Base-by-base conservation (phyloP, 345 rosid genomes). In the Eucalyptus curtisii region DNA sequence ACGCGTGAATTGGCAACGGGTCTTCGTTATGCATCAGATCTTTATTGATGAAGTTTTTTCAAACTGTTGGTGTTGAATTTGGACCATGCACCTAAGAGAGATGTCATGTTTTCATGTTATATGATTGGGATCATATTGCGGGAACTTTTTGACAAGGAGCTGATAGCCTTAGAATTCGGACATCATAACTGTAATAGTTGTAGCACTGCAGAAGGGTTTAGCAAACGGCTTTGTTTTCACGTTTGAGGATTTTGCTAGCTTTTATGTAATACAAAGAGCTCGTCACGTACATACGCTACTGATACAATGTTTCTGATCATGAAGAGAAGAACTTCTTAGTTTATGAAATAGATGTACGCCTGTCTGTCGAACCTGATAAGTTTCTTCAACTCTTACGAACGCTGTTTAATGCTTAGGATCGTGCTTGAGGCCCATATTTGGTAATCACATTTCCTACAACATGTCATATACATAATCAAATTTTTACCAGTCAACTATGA, bases 341-440 rank as follows among this genome's bases (percentile, higher is more conserved):
- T 10, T 57, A 57, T 57, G 15, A 57, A 0, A 24, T 0, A 57
- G n/a, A 57, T 57, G n/a, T 25, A 25, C 0, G n/a, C 0, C 7
- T 55, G 1, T 55, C 59, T 11, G 5, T 25, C 0, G 7, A 57
- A 57, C 0, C 1, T 57, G n/a, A 24, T 24, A 57, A 57, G 15
- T 57, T 57, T 57, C n/a, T 57, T 25, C 64, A 25, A 57, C 64
- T 25, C 64, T 57, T 14, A 25, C 30, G 14, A 10, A 10, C 2
- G 4, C 14, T 57, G 7, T 0, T 57, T 57, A 10, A 25, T 57
- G 14, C 14, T 57, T 24, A n/a, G 64, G 59, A 31, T 11, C 1
- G 7, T 59, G 66, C 66, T 0, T 59, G 31, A 59, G 66, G 66
- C 31, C 66, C n/a, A 27, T 27, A 25, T 57, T 12, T 59, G 66